A percentile compares a stretch with the other conserved stretches of the same genome.
phyloP scores from a whole-genome alignment of 192 early-diverging fungal species.

The Chytriomyces confervae region DNA sequence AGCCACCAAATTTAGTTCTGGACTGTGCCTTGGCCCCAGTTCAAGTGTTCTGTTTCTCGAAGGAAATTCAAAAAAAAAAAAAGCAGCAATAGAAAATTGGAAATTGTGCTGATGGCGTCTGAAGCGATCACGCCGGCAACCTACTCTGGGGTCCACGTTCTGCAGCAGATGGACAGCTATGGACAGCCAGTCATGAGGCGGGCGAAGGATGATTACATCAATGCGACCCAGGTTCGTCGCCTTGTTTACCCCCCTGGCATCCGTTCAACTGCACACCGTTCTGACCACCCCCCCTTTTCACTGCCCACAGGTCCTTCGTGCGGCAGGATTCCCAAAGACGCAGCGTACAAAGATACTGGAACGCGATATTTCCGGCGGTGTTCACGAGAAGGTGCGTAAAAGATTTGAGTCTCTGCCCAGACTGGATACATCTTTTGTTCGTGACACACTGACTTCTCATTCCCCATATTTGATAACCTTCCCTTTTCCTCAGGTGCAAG shows the following conservation, averaged over 20 bases:
- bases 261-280: no score
- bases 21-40: no score
- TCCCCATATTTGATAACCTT: not conserved
- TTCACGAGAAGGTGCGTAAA: constrained; percentile 91
- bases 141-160: constrained; percentile 63
- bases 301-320: constrained; percentile 73
- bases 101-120: not conserved
- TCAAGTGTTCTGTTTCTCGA: no score
- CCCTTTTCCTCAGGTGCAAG: constrained; percentile 18
- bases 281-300: no score
- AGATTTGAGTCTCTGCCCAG: not conserved
- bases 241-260: no score
- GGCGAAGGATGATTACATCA: constrained; percentile 85
- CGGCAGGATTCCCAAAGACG: constrained; percentile 94
- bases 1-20: no score
- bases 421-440: not conserved
- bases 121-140: constrained; percentile 44
- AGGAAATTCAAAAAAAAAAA: no score
- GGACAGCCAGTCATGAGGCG: constrained; percentile 79
- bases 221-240: constrained; percentile 80
- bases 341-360: constrained; percentile 93
- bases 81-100: no score
- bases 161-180: constrained; percentile 72
- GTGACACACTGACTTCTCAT: not conserved
- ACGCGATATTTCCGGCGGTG: constrained; percentile 84